phyloP scores from a whole-genome alignment of 176 grass and related monocot genomes.

The Rhynchospora tenuis region DNA sequence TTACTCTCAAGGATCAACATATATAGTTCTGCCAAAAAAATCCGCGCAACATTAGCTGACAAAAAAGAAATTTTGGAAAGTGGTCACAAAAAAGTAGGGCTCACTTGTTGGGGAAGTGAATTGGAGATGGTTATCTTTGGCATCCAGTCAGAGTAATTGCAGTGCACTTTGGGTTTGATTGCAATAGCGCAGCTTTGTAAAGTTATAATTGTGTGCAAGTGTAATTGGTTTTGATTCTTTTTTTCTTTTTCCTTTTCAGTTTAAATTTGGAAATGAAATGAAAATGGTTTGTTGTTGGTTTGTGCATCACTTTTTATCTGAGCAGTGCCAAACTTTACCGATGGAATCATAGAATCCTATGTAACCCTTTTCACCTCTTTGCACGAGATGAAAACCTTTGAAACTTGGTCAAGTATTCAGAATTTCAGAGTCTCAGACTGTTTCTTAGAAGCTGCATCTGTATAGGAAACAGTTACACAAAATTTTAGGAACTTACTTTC shows the following conservation, averaged over 20 bases:
- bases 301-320: neutral
- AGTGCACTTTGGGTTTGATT: constrained; percentile 21
- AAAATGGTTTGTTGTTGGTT: constrained; percentile 16
- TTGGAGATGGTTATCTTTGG: constrained; percentile 23
- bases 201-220: constrained; percentile 21
- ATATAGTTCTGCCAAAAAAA: neutral
- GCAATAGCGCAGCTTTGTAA: constrained; percentile 21
- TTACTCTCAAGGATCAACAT: neutral
- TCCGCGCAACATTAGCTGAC: neutral
- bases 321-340: constrained; percentile 11
- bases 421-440: neutral
- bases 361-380: constrained; percentile 4
- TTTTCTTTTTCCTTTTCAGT: neutral
- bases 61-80: constrained; percentile 6
- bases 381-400: constrained; percentile 3
- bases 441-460: constrained; percentile 16
- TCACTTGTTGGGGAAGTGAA: neutral
- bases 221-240: constrained; percentile 13
- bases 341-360: constrained; percentile 28
- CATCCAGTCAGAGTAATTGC: neutral
- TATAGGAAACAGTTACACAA: neutral
- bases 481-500: neutral
- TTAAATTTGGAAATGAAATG: constrained; percentile 23
- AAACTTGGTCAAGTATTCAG: neutral
- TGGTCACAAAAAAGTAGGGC: constrained; percentile 12